Base-by-base conservation (phyloP, 1,284 basidiomycete species). In the Cutaneotrichosporon cavernicola region DNA sequence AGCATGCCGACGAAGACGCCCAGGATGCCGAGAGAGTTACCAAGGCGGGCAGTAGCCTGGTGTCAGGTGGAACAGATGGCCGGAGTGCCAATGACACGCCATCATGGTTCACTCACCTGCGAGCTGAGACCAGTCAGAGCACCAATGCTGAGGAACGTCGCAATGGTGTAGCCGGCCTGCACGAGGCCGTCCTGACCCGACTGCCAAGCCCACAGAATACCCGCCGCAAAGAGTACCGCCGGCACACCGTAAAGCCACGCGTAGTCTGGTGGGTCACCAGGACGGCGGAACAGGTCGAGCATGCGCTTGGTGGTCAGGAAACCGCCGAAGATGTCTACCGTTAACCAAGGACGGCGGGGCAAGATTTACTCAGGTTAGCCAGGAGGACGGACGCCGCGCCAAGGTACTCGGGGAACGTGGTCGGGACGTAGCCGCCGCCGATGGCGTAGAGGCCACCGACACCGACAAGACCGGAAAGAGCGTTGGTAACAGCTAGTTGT, bases 231-330 rank as follows among this genome's bases (percentile, higher is more conserved):
- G 4, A 91, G 85, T 1, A 87, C 83, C 18, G 87, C 91, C 22
- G 90, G 90, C 63, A 91, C 79, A 30, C 84, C 85, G 72, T 92
- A 92, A 18, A 92, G 80, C 87, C 88, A 91, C 0, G 87, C 85
- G 76, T 91, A 92, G 74, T 92, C 90, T 4, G 90, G 90, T 18
- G 90, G 91, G 79, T 92, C 90, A 58, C 86, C 88, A 1, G 87
- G 87, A 55, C 90, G 87, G 80, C 90, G 90, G 80, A 92, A 92
- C 87, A 92, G 91, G 73, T 92, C 90, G 67, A 92, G 82, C 91
- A 92, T 92, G 57, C 90, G 87, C 78, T 91, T 90, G 16, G 89
- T 90, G 72, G 90, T 88, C 32, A 90, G 85, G 73, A 91, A 91
- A 38, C 91, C 91, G 61, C 90, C 90, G 47, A 89, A 86, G 62